Base-by-base conservation (phyloP, 106 monocot species). In the Amphibolis antarctica region DNA sequence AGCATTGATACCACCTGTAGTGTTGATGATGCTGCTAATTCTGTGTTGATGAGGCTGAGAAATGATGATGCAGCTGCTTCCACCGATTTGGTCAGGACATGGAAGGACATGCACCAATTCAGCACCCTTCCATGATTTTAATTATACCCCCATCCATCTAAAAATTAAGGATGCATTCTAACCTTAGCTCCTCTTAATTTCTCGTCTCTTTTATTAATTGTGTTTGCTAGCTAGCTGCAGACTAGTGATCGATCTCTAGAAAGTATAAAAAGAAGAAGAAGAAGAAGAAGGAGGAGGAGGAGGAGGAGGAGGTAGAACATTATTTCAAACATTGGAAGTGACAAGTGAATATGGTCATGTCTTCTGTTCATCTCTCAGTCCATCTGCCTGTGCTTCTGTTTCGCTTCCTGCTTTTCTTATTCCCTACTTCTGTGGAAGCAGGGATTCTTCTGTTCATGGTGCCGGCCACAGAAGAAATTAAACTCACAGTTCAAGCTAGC, bases 381-480 rank as follows among this genome's bases (percentile, higher is more conserved):
- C 20, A 30, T 43, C n/a, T 61, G 30, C 10, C 60, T 19, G n/a
- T 44, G 21, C 20, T 42, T 36, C 43, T 42, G 60, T 61, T 61
- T 42, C 31, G 19, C 9, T 61, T n/a, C n/a, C 42, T 15, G 43
- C 42, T 61, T 61, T 61, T 42, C 43, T 42, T 36, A 42, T 22
- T 61, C n/a, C 20, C 7, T 22, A 42, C 42, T 60, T 61, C 60
- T 42, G 43, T 61, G 36, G 60, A 20, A 61, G 44, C 42, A 61
- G 60, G 60, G 12, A 42, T 22, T 24, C 43, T 61, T n/a, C 60
- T 42, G 60, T 21, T 43, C 3, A 9, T 61, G 20, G 11, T 43
- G 24, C 57, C 29, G 17, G 24, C 57, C 29, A 28, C 57, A 0
- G 1, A 15, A 57, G 57, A 57, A 57, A 57, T 36, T 36, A 36